phyloP scores from a whole-genome alignment of 169 alveolate species.

The Eimeria falciformis region DNA sequence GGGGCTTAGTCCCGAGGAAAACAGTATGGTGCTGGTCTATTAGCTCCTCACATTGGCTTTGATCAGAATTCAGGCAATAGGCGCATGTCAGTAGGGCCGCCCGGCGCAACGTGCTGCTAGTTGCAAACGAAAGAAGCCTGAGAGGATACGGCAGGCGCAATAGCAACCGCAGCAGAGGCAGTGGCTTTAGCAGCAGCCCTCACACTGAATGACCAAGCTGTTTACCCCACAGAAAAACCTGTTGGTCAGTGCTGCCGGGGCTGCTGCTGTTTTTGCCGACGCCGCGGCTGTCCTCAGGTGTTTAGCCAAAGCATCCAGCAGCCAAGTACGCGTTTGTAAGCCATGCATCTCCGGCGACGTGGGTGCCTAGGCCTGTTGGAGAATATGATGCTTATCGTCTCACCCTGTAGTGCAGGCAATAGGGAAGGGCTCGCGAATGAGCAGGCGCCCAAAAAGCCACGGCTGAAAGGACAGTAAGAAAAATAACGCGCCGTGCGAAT shows the following conservation, averaged over 20 bases:
- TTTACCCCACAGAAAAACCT: no score
- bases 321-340: no score
- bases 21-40: no score
- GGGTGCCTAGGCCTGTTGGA: no score
- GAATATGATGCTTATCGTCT: neutral
- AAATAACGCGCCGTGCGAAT: neutral
- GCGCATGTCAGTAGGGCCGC: constrained; percentile 64
- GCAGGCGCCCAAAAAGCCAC: constrained; percentile 68
- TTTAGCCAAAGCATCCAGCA: no score
- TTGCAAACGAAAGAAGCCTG: constrained; percentile 63
- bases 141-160: constrained; percentile 17
- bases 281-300: no score
- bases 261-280: no score
- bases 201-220: no score
- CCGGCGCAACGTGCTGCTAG: constrained; percentile 56
- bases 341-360: no score
- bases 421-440: constrained; percentile 26
- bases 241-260: no score
- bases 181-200: no score
- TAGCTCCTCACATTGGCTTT: constrained; percentile 39
- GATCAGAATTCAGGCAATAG: constrained; percentile 63
- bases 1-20: no score
- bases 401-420: constrained; percentile 51
- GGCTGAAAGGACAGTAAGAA: constrained; percentile 26
- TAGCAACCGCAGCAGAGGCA: neutral